A percentile compares a stretch with the other conserved stretches of the same genome.
Conservation (phyloP, 2,329 filamentous ascomycete species). For the Cordyceps javanica region DNA sequence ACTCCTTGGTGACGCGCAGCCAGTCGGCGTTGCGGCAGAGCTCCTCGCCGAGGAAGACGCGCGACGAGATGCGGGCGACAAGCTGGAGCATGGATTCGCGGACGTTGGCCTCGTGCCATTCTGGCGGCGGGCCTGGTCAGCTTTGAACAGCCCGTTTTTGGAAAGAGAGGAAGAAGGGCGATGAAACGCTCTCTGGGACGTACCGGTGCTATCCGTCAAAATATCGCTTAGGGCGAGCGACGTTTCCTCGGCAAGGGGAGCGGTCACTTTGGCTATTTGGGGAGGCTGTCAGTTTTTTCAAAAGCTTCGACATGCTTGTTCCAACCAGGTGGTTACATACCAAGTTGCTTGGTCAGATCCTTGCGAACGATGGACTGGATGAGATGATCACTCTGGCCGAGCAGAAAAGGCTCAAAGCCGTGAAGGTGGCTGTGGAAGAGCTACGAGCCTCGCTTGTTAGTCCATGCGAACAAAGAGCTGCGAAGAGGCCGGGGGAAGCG, state of each 20-base stretch:
- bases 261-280: conserved; percentile 9
- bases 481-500: no score
- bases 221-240: conserved; percentile 7
- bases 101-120: conserved; percentile 15
- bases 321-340: no score
- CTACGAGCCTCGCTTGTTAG: no score
- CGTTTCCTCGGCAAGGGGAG: conserved; percentile 11
- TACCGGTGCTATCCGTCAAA: conserved; percentile 9
- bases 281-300: background rate
- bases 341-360: conserved; percentile 16
- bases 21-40: conserved; percentile 38
- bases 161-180: background rate
- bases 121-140: background rate
- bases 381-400: conserved; percentile 3
- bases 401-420: conserved; percentile 15
- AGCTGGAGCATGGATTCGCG: conserved; percentile 13
- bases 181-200: background rate
- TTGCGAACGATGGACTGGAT: conserved; percentile 16
- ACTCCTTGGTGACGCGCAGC: conserved; percentile 37
- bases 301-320: background rate
- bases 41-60: conserved; percentile 34
- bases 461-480: background rate
- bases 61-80: conserved; percentile 21
- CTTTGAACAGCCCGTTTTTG: no score
- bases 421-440: conserved; percentile 14